phyloP scores from a whole-genome alignment of 805 yeast species.

The Cyberlindnera maritima region DNA sequence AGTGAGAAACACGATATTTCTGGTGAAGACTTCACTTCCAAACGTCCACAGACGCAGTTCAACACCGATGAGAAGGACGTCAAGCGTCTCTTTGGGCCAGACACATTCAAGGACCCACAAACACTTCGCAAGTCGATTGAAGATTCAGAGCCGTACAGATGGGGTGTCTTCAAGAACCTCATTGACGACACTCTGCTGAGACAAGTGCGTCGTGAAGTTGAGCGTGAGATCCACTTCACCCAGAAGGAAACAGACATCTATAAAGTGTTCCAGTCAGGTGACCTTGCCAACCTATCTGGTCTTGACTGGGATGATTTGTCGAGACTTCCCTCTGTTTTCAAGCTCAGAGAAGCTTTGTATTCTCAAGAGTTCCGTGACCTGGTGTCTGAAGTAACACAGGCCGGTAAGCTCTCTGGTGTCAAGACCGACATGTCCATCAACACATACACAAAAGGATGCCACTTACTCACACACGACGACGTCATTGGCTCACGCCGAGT shows the following conservation, averaged over 20 bases:
- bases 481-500: conserved; percentile 95
- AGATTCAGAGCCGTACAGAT: conserved; percentile 73
- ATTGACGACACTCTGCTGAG: conserved; percentile 75
- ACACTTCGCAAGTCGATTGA: conserved; percentile 43
- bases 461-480: conserved; percentile 92
- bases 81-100: conserved; percentile 41
- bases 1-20: neutral
- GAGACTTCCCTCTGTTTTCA: conserved; percentile 70
- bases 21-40: neutral
- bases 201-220: conserved; percentile 80
- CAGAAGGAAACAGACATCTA: conserved; percentile 96
- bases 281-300: conserved; percentile 88
- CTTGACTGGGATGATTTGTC: conserved; percentile 71
- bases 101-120: conserved; percentile 31
- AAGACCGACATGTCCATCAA: conserved; percentile 93
- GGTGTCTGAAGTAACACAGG: conserved; percentile 72
- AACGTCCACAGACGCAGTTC: conserved; percentile 14
- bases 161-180: conserved; percentile 80
- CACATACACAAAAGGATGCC: conserved; percentile 90
- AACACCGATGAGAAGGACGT: conserved; percentile 30
- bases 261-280: conserved; percentile 87
- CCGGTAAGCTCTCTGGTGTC: conserved; percentile 86
- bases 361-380: conserved; percentile 81
- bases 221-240: conserved; percentile 82
- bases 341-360: conserved; percentile 83